Evolutionary conservation across 306 rosid genomes (phyloP), one percentile per base, ranked within the genome.

Genomic region (Dalbergia oliveri): DNA sequence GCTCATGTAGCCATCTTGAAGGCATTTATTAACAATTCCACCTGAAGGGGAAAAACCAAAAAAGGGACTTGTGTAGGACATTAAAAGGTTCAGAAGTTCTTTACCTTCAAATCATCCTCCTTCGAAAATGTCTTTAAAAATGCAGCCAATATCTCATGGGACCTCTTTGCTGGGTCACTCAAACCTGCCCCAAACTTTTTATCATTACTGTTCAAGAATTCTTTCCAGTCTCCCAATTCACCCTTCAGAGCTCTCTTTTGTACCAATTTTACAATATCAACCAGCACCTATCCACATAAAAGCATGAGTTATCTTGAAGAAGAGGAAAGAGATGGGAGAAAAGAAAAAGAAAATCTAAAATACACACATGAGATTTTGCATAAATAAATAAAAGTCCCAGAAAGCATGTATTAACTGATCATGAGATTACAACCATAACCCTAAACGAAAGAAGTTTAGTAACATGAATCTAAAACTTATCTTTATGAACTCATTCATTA

Each of bases 181-280:
- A 90, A 49, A 53, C 72, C 23, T 41, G 90, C 73, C 78, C 99
- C 98, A n/a, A 89, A 84, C 86, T 76, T 84, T 41, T 50, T 86
- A 77, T 95, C 99, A 41, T 87, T 26, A 78, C 60, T 59, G 11
- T 64, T 66, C 54, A 91, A 84, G 78, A 93, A 95, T 51, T 90
- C 91, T 77, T 91, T 93, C 99, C 99, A 95, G 62, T 80, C 89
- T 82, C 99, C 97, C 41, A 80, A 53, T 13, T 65, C 5, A 62
- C 98, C 97, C 83, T 77, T 86, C 88, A 91, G 65, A 63, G 94
- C 93, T 79, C 86, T 89, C 76, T 84, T 90, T 70, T 95, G 98
- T 51, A 81, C 47, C 86, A 90, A 57, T 83, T 87, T 92, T 83
- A 90, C 92, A 57, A 93, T 81, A 73, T 95, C 97, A 73, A 88